phyloP scores from a whole-genome alignment of 441 rosid species.

The Melastoma candidum region DNA sequence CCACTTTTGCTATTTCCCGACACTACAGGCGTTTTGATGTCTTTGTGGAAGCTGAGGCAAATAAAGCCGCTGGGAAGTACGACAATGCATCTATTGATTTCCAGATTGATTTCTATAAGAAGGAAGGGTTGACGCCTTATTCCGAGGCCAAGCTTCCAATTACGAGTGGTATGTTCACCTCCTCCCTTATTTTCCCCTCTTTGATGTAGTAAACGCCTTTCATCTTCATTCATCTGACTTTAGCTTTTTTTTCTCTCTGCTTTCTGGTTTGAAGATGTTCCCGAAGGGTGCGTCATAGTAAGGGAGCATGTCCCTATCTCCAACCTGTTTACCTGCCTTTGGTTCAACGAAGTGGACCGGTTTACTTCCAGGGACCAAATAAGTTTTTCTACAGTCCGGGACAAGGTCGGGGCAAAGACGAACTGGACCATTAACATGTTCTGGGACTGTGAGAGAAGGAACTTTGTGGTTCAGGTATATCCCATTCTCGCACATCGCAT shows the following conservation, averaged over 20 bases:
- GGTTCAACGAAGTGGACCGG: conserved; percentile 94
- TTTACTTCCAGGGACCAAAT: conserved; percentile 95
- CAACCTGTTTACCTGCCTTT: conserved; percentile 88
- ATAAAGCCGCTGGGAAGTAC: conserved; percentile 92
- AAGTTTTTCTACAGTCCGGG: conserved; percentile 85
- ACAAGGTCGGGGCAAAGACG: conserved; percentile 61
- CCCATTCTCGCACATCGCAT: conserved; percentile 3
- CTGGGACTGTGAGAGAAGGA: conserved; percentile 91
- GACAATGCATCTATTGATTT: conserved; percentile 81
- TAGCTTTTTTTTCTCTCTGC: conserved; percentile 3
- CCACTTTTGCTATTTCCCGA: conserved; percentile 79
- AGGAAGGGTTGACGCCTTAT: conserved; percentile 81
- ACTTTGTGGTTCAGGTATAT: conserved; percentile 93
- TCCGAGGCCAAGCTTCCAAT: conserved; percentile 79
- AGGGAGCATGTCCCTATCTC: conserved; percentile 92
- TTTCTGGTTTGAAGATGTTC: conserved; percentile 64
- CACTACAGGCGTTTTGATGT: conserved; percentile 87
- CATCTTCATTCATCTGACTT: neutral
- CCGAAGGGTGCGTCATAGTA: conserved; percentile 95
- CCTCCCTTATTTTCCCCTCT: conserved; percentile 2
- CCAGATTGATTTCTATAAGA: conserved; percentile 76
- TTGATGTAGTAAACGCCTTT: neutral
- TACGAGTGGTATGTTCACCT: conserved; percentile 55
- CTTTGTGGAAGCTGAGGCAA: conserved; percentile 86
- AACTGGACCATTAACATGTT: conserved; percentile 91